Conservation (phyloP, 305 asterid species). For the Rubia tinctorum region DNA sequence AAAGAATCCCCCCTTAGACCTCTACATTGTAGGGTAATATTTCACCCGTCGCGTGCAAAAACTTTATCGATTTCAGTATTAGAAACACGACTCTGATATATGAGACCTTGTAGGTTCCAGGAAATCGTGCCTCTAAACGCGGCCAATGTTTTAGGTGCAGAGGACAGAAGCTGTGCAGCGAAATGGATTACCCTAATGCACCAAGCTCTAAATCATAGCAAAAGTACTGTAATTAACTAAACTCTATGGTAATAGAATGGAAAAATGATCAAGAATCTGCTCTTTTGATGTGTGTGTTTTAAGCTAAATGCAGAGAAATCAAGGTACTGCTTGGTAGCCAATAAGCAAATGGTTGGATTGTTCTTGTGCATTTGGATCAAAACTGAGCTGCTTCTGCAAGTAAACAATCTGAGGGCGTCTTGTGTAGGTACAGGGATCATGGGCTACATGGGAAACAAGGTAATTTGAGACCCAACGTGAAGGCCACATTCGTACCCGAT, state of each 20-base stretch:
- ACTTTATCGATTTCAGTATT: background rate
- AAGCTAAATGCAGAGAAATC: slow-evolving; percentile 1
- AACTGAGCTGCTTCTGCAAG: slow-evolving; percentile 3
- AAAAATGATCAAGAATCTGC: background rate
- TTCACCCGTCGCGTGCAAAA: background rate
- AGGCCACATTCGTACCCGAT: background rate
- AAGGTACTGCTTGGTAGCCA: background rate
- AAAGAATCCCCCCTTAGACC: background rate
- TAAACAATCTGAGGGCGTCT: background rate
- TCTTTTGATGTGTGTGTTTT: background rate
- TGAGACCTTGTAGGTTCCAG: slow-evolving; percentile 5
- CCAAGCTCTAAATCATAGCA: slow-evolving; percentile 9
- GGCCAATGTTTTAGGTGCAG: slow-evolving; percentile 5
- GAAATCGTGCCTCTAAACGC: slow-evolving; percentile 12
- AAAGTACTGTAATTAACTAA: background rate
- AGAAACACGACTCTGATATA: background rate
- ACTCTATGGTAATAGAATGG: background rate
- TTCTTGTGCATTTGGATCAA: slow-evolving; percentile 6
- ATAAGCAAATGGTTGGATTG: slow-evolving; percentile 8
- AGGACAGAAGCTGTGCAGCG: background rate
- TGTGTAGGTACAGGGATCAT: slow-evolving; percentile 1
- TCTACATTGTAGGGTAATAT: background rate
- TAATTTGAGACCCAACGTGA: background rate
- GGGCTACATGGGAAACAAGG: slow-evolving; percentile 12
- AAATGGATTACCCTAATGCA: slow-evolving; percentile 3